These are phyloP conservation scores for Aspergillus sp. DNA, from an alignment of 2,329 filamentous ascomycete species.

Conservation along the genomic window DNA sequence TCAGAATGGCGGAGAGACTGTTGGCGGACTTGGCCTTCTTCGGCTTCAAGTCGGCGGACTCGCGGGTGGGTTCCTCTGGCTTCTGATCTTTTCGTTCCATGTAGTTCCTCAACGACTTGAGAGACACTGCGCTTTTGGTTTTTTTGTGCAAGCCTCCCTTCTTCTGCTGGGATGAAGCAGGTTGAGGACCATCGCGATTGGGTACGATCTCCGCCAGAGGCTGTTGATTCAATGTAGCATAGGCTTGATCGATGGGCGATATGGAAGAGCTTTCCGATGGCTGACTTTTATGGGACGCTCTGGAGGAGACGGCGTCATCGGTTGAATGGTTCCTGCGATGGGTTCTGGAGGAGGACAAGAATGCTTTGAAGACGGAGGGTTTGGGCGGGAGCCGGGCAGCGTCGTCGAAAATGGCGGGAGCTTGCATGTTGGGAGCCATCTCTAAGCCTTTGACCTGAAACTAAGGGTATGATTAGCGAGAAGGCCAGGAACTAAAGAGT, in stretches of 20 bases:
- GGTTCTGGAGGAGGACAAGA: conserved; percentile 51
- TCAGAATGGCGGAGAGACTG: conserved; percentile 75
- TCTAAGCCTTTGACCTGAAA: conserved; percentile 32
- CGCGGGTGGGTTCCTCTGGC: conserved; percentile 29
- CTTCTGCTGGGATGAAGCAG: conserved; percentile 30
- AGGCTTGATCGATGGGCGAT: conserved; percentile 51
- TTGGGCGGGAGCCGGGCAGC: conserved; percentile 33
- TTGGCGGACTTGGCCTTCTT: conserved; percentile 80
- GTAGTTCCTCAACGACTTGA: conserved; percentile 48
- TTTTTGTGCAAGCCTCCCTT: conserved; percentile 50
- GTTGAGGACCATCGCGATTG: conserved; percentile 33
- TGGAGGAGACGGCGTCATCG: conserved; percentile 26
- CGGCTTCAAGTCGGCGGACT: conserved; percentile 43
- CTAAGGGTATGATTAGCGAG: conserved; percentile 10
- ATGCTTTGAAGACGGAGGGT: conserved; percentile 52
- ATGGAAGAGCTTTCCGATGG: conserved; percentile 37
- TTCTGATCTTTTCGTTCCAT: conserved; percentile 47
- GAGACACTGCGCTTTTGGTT: conserved; percentile 54
- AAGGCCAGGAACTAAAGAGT: conserved; percentile 5
- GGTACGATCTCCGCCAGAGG: conserved; percentile 40
- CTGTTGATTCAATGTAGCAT: conserved; percentile 34
- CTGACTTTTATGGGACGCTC: conserved; percentile 39
- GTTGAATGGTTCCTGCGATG: conserved; percentile 49
- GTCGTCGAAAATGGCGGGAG: conserved; percentile 39
- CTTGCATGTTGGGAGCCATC: conserved; percentile 33